Conservation (phyloP, 805 yeast species). For the Nakazawaea ambrosiae region DNA sequence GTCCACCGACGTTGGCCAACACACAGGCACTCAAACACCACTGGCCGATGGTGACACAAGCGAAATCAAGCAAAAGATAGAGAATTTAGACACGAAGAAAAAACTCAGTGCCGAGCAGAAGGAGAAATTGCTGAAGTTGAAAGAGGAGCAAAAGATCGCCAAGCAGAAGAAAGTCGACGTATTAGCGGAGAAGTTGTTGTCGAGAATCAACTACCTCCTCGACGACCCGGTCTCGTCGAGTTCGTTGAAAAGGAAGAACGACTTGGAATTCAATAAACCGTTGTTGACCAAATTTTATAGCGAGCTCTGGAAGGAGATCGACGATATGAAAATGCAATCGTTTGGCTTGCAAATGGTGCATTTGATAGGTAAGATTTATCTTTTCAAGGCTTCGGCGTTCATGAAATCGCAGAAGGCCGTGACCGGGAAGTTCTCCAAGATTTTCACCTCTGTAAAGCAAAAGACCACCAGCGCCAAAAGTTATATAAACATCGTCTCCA, state of each 20-base stretch:
- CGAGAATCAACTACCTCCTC: constrained; percentile 30
- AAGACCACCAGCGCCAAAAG: constrained; percentile 69
- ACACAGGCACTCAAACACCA: background rate
- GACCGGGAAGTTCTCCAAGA: constrained; percentile 48
- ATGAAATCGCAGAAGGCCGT: constrained; percentile 62
- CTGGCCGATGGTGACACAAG: constrained; percentile 3
- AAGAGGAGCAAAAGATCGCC: constrained; percentile 23
- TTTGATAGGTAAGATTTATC: constrained; percentile 63
- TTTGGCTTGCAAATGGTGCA: constrained; percentile 81
- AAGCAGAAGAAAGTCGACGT: constrained; percentile 45
- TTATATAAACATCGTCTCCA: constrained; percentile 60
- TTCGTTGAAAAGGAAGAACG: no score
- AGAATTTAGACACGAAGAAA: constrained; percentile 5
- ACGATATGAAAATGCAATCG: constrained; percentile 71
- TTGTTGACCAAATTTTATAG: constrained; percentile 44
- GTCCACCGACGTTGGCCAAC: constrained; percentile 4
- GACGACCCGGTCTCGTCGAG: constrained; percentile 31
- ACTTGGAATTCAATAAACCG: constrained; percentile 37
- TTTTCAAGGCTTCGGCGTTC: constrained; percentile 56
- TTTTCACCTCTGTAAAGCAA: constrained; percentile 64
- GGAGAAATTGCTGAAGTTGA: constrained; percentile 17
- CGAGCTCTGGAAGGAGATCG: constrained; percentile 76
- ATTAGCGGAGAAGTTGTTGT: constrained; percentile 48
- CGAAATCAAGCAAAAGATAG: background rate
- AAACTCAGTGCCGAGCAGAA: constrained; percentile 8